phyloP scores from a whole-genome alignment of 352 stramenopile genomes.

The Globisporangium yorkense region DNA sequence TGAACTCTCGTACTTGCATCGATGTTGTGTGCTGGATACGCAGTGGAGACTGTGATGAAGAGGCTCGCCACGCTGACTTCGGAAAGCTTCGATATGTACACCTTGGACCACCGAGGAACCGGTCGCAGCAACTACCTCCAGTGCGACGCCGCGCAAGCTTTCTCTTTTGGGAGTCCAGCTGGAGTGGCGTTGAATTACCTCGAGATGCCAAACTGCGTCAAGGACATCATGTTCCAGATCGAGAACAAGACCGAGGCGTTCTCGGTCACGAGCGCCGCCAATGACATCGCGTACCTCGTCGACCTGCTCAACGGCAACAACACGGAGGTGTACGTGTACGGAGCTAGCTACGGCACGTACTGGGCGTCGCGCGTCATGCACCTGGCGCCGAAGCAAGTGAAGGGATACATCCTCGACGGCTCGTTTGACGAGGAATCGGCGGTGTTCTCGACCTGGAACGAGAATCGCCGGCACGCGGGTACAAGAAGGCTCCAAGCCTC shows the following conservation, averaged over 20 bases:
- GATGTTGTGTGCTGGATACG: background rate
- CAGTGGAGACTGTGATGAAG: slow-evolving; percentile 15
- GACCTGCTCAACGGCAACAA: slow-evolving; percentile 1
- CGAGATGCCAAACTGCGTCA: slow-evolving; percentile 10
- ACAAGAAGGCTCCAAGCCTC: background rate
- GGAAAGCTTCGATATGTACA: slow-evolving; percentile 13
- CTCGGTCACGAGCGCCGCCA: slow-evolving; percentile 36
- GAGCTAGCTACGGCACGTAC: slow-evolving; percentile 25
- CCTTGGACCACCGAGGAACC: slow-evolving; percentile 17
- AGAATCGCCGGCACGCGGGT: slow-evolving; percentile 4
- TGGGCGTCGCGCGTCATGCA: slow-evolving; percentile 17
- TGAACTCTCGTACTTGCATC: background rate
- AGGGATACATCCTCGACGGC: slow-evolving; percentile 23
- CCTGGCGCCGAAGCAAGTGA: slow-evolving; percentile 14
- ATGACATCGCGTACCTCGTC: slow-evolving; percentile 9
- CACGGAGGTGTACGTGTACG: slow-evolving; percentile 17
- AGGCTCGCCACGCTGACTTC: background rate
- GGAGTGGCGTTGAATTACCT: background rate
- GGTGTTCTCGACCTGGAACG: slow-evolving; percentile 9
- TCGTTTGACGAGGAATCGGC: slow-evolving; percentile 8
- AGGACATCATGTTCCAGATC: slow-evolving; percentile 38
- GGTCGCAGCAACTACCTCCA: slow-evolving; percentile 13
- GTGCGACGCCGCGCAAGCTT: slow-evolving; percentile 10
- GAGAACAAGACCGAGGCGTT: slow-evolving; percentile 60
- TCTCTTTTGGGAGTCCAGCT: background rate